A percentile compares a stretch with the other conserved stretches of the same genome.
Conservation (phyloP, 1,139 yeast species). For the Sporopachydermia cereana region DNA sequence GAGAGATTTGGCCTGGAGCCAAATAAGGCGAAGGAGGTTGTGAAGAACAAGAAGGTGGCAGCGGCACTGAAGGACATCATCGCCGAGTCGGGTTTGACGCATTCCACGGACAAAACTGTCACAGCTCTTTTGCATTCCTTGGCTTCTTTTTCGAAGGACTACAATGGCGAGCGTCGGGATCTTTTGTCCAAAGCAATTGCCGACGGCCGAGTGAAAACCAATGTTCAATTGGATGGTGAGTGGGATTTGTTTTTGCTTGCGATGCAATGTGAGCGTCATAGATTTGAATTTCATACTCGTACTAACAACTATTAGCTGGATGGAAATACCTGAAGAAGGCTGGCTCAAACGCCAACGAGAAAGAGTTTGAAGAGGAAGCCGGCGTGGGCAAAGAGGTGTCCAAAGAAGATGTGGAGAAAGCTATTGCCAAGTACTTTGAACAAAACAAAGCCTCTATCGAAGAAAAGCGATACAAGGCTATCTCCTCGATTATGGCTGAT, state of each 20-base stretch:
- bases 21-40: conserved; percentile 54
- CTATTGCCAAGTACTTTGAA: conserved; percentile 49
- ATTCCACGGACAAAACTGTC: conserved; percentile 35
- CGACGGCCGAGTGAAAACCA: conserved; percentile 26
- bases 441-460: conserved; percentile 46
- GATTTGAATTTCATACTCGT: conserved; percentile 7
- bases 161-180: conserved; percentile 20
- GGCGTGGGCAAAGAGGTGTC: conserved; percentile 78
- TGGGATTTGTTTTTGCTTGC: conserved; percentile 19
- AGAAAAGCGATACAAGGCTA: conserved; percentile 62
- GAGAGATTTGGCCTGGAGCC: neutral
- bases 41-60: conserved; percentile 78
- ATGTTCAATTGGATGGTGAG: conserved; percentile 75
- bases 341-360: conserved; percentile 29
- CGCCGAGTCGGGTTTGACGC: conserved; percentile 26
- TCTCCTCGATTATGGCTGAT: conserved; percentile 67
- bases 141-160: conserved; percentile 55
- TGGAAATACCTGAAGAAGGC: conserved; percentile 46
- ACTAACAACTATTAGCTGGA: conserved; percentile 6
- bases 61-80: conserved; percentile 52
- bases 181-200: conserved; percentile 18
- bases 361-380: conserved; percentile 45
- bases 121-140: conserved; percentile 62
- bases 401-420: conserved; percentile 47
- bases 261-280: conserved; percentile 4